Percentiles rank a stretch among this genome's conserved stretches.
These are phyloP conservation scores for Pyricularia grisea DNA, from an alignment of 2,329 filamentous ascomycete genomes.

Conservation along the genomic window DNA sequence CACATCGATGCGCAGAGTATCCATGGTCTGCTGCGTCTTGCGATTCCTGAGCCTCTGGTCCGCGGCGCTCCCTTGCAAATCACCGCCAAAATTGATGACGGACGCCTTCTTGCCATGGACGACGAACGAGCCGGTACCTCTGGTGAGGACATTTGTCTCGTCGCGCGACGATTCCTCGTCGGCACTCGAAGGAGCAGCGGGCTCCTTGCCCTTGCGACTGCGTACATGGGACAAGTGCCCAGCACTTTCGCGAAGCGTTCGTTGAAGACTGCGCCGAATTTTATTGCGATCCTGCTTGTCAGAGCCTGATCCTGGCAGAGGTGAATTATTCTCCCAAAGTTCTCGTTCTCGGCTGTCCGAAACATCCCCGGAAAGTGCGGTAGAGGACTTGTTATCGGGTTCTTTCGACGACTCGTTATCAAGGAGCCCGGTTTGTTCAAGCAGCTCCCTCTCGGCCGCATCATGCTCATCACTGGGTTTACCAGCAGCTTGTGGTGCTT, in stretches of 20 bases:
- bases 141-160: constrained; percentile 58
- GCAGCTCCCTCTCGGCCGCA: constrained; percentile 56
- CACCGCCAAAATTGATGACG: constrained; percentile 91
- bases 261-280: constrained; percentile 78
- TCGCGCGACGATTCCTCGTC: constrained; percentile 18
- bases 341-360: not conserved
- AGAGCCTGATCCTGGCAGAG: constrained; percentile 7
- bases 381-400: constrained; percentile 26
- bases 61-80: constrained; percentile 63
- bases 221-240: constrained; percentile 58
- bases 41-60: constrained; percentile 63
- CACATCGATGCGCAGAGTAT: constrained; percentile 24
- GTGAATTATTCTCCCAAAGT: not conserved
- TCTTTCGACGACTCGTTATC: constrained; percentile 23
- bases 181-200: not conserved
- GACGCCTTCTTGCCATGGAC: constrained; percentile 97
- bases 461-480: constrained; percentile 38
- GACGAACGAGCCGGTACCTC: constrained; percentile 82
- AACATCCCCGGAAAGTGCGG: not conserved
- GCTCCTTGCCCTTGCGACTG: constrained; percentile 66
- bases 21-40: constrained; percentile 37
- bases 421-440: constrained; percentile 59
- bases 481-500: not conserved
- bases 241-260: constrained; percentile 75
- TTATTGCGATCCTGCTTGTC: constrained; percentile 53